phyloP scores from a whole-genome alignment of 371 early-diverging fungal species.

The Fennellomyces sp. region DNA sequence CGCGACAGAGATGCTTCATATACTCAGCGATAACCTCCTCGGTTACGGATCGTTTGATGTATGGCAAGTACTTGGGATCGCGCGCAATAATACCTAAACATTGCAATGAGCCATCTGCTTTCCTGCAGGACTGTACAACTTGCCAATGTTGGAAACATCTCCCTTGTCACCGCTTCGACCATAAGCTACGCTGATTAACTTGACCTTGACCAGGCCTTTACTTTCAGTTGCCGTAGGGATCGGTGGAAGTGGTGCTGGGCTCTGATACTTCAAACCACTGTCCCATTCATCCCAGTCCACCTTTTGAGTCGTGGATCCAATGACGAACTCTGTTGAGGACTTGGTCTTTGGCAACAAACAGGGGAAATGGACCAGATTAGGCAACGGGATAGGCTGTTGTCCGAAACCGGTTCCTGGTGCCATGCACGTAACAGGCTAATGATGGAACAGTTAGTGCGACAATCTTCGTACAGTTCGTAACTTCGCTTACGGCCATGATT shows the following conservation, averaged over 20 bases:
- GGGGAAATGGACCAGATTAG: constrained; percentile 70
- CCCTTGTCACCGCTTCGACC: constrained; percentile 81
- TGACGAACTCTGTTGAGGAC: constrained; percentile 41
- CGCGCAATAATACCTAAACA: constrained; percentile 75
- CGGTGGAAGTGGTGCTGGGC: constrained; percentile 17
- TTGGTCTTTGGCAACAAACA: constrained; percentile 57
- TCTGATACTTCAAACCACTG: constrained; percentile 13
- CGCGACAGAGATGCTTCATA: constrained; percentile 66
- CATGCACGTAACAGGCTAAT: constrained; percentile 71
- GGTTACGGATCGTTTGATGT: constrained; percentile 41
- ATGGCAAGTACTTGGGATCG: constrained; percentile 59
- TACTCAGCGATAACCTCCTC: constrained; percentile 53
- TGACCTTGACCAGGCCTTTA: constrained; percentile 34
- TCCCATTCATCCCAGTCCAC: constrained; percentile 40
- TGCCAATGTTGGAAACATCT: constrained; percentile 71
- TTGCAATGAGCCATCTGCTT: too few species aligned
- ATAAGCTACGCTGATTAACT: constrained; percentile 65
- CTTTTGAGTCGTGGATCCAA: constrained; percentile 30
- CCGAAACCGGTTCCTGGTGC: constrained; percentile 66
- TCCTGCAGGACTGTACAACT: too few species aligned
- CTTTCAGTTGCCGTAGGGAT: constrained; percentile 20
- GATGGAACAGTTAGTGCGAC: too few species aligned
- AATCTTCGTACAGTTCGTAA: too few species aligned
- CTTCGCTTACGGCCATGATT: constrained; percentile 63
- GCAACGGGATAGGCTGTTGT: constrained; percentile 57